Evolutionary conservation across 805 yeast species (phyloP).

Genomic region (Yarrowia osloensis): DNA sequence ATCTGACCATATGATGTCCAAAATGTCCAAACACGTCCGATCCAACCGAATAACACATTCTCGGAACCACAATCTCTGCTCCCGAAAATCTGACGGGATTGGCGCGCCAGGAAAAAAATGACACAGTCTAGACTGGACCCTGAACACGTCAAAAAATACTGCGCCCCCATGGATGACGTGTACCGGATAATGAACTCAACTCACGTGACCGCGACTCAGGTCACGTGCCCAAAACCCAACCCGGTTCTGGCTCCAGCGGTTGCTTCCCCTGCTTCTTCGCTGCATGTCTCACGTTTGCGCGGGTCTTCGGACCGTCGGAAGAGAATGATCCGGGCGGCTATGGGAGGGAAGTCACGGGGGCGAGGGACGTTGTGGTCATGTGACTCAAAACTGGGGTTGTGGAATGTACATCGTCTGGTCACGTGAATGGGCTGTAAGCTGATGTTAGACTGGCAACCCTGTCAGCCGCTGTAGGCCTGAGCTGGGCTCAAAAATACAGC

Average conservation of each 20-base stretch:
- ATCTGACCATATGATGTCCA: too few relatives aligned
- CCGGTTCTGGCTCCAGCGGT: too few relatives aligned
- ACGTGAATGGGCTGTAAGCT: background rate
- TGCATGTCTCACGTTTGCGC: background rate
- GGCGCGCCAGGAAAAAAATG: background rate
- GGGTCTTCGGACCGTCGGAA: constrained; percentile 6
- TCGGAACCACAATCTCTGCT: too few relatives aligned
- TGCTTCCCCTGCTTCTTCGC: background rate
- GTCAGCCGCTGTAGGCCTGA: too few relatives aligned
- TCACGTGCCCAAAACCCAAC: background rate
- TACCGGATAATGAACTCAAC: too few relatives aligned
- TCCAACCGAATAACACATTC: too few relatives aligned
- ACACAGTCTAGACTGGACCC: constrained; percentile 2
- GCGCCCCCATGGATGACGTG: background rate
- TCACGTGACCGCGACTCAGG: too few relatives aligned
- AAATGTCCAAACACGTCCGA: too few relatives aligned
- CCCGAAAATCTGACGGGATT: background rate
- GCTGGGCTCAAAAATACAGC: too few relatives aligned
- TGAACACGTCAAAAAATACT: background rate
- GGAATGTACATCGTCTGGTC: too few relatives aligned
- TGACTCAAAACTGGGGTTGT: background rate
- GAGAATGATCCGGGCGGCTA: constrained; percentile 7
- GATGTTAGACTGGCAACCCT: too few relatives aligned
- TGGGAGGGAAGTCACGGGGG: background rate
- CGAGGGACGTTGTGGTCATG: background rate